Percentiles rank a stretch among this genome's conserved stretches.
These are phyloP conservation scores for Leucocoprinus birnbaumii DNA, from an alignment of 768 basidiomycete genomes.

Conservation along the genomic window DNA sequence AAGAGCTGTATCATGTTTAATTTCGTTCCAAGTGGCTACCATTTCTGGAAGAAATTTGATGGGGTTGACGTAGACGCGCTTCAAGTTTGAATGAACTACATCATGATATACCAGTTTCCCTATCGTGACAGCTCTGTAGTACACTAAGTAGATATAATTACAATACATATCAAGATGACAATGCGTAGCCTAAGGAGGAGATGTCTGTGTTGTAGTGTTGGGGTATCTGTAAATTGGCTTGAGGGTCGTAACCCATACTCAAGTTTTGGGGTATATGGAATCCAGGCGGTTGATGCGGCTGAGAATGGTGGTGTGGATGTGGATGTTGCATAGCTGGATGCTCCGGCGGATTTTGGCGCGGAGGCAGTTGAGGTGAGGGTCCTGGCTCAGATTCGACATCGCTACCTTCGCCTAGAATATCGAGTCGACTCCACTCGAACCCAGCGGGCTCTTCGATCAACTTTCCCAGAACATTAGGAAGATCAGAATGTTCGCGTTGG, in stretches of 20 bases:
- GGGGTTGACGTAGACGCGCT: no score
- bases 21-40: no score
- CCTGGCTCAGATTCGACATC: conserved; percentile 34
- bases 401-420: conserved; percentile 55
- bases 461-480: conserved; percentile 38
- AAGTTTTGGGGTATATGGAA: conserved; percentile 7
- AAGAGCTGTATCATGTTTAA: no score
- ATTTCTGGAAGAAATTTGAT: no score
- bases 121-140: background rate
- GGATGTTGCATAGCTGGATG: conserved; percentile 6
- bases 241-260: conserved; percentile 14
- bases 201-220: conserved; percentile 19
- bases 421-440: conserved; percentile 48
- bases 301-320: conserved; percentile 9
- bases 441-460: conserved; percentile 43
- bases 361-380: conserved; percentile 12
- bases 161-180: conserved; percentile 19
- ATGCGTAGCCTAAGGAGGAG: conserved; percentile 33
- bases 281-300: conserved; percentile 1
- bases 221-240: conserved; percentile 17
- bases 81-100: no score
- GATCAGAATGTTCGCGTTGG: conserved; percentile 42
- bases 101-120: no score
- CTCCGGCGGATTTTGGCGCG: background rate
- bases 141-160: conserved; percentile 1